phyloP scores from a whole-genome alignment of 371 early-diverging fungal genomes.

The Mortierella sp. region DNA sequence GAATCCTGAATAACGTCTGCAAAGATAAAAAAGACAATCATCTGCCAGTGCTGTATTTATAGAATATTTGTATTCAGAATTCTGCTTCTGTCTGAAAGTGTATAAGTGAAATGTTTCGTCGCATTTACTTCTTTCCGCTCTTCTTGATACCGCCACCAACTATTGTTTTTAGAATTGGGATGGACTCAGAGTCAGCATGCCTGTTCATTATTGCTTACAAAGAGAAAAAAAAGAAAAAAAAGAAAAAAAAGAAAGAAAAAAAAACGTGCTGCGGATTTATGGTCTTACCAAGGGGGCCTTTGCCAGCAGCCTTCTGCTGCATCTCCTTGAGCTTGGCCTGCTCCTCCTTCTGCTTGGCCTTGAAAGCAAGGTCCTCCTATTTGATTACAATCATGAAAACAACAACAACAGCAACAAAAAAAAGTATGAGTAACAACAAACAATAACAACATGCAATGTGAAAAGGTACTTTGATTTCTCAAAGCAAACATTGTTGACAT shows the following conservation, averaged over 20 bases:
- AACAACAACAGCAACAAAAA: neutral
- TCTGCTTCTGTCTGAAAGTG: neutral
- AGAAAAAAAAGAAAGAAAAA: constrained; percentile 1
- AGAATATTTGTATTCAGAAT: neutral
- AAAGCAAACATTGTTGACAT: constrained; percentile 13
- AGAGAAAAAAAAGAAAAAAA: constrained; percentile 8
- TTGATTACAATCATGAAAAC: neutral
- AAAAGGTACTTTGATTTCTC: neutral
- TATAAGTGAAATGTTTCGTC: neutral
- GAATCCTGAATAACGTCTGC: neutral
- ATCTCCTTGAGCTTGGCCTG: constrained; percentile 85
- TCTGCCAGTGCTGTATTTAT: constrained; percentile 1
- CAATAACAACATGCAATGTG: neutral
- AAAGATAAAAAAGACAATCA: neutral
- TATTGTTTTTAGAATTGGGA: constrained; percentile 18
- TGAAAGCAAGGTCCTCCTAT: constrained; percentile 83
- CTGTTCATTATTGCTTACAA: neutral
- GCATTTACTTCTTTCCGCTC: constrained; percentile 81
- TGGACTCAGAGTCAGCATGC: too few relatives aligned
- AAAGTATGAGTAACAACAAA: neutral
- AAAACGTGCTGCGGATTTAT: neutral
- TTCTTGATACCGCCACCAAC: constrained; percentile 84
- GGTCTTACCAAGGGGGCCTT: constrained; percentile 81
- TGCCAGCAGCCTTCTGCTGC: constrained; percentile 80
- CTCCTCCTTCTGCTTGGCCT: constrained; percentile 88